Base-by-base conservation (phyloP, 176 grass and related monocot genomes). In the Musa acuminata region DNA sequence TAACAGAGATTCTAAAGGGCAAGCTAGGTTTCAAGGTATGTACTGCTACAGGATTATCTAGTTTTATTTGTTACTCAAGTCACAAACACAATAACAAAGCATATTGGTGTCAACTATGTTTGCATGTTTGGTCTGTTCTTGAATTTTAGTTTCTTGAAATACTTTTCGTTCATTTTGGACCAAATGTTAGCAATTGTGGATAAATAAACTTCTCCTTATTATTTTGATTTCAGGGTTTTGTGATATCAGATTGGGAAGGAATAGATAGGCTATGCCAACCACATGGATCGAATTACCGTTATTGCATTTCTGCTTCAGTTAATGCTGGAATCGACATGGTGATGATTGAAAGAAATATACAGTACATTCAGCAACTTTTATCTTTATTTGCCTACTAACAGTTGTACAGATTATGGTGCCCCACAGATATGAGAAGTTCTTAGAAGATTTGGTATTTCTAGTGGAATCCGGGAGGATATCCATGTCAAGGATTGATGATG, bases 321-420 rank as follows among this genome's bases (percentile, higher is more conserved):
- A 99, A 91, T 82, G 88, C 95, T 24, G 91, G 95, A 83, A 84
- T 99, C 68, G 90, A 99, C 71, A 99, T 99, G 91, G 95, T 99
- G 91, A 20, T 58, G 67, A 71, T 1, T 87, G 76, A 80, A 83
- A 65, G 10, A 64, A 73, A 76, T 71, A 16, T 48, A 73, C 13
- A 77, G 13, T 49, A 7, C 16, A 69, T 21, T 21, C 8, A 67
- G 0, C 16, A 82, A 74, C 8, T 71, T 73, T 72, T 68, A 22
- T 69, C 67, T 77, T 60, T 76, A 9, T 81, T 25, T 19, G 8
- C 50, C 11, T 10, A 3, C 73, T 89, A 82, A 87, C 8, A 65
- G 54, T n/a, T 76, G 72, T 86, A 72, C 81, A 99, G 91, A 91
- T 99, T 78, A 94, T 99, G 95, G 78, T 94, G 62, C 95, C 90